Evolutionary conservation across 768 basidiomycete species (phyloP).

Genomic region (Serendipita sp.): DNA sequence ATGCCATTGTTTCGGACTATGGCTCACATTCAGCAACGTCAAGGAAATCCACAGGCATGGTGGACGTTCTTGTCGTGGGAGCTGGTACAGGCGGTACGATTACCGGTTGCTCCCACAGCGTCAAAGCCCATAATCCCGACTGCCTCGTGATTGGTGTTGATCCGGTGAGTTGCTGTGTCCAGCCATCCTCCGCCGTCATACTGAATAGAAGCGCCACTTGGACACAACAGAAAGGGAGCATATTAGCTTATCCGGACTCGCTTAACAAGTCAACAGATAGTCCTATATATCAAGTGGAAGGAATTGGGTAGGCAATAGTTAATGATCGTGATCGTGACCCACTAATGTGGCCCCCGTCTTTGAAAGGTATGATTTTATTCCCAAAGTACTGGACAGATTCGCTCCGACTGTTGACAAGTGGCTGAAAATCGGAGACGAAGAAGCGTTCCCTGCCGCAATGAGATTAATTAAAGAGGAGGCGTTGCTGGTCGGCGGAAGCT

Average conservation of each 20-base stretch:
- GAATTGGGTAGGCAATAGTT: slow-evolving; percentile 48
- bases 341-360: not conserved
- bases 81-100: slow-evolving; percentile 94
- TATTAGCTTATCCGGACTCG: slow-evolving; percentile 55
- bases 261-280: slow-evolving; percentile 42
- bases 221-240: slow-evolving; percentile 54
- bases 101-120: slow-evolving; percentile 65
- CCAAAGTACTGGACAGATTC: slow-evolving; percentile 64
- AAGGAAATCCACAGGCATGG: slow-evolving; percentile 50
- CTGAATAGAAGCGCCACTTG: too few species aligned
- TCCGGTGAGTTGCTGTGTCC: slow-evolving; percentile 42
- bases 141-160: slow-evolving; percentile 76
- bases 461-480: slow-evolving; percentile 71
- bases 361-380: slow-evolving; percentile 64
- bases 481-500: slow-evolving; percentile 83
- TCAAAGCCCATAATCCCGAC: slow-evolving; percentile 58
- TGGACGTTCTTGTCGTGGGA: slow-evolving; percentile 69
- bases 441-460: slow-evolving; percentile 61
- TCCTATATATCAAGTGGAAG: slow-evolving; percentile 63
- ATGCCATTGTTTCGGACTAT: slow-evolving; percentile 32
- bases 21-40: slow-evolving; percentile 43
- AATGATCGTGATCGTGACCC: not conserved
- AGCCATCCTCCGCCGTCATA: not conserved
- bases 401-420: slow-evolving; percentile 47
- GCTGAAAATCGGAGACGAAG: slow-evolving; percentile 74